Evolutionary conservation across 2,329 filamentous ascomycete genomes (phyloP), one percentile per base, ranked within the genome.

Genomic region (Curvularia spicifera): DNA sequence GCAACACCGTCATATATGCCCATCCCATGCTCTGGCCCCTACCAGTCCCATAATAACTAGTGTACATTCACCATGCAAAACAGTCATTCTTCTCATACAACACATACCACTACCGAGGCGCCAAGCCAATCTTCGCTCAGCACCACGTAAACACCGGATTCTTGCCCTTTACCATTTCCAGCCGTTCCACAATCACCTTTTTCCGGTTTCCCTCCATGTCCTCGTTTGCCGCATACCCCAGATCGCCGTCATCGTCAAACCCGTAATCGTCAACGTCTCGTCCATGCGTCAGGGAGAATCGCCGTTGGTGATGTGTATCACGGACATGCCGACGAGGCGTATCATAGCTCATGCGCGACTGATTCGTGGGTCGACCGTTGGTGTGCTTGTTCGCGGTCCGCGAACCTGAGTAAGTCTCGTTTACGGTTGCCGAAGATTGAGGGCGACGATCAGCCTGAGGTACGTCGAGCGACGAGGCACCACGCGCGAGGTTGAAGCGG

Each of bases 131-230:
- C 13, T 26, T 26, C 43, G 26, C 31, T 77, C 67, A 98, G 82
- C 95, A 99, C 91, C 95, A 99, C 44, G 91, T 97, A 78, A 99
- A 99, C 31, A 99, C 93, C 1, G 95, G 95, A 74, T 96, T 96
- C 75, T 90, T 90, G 73, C 89, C 91, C 83, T 98, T 98, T 61
- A 99, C 95, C 59, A 94, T 91, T 82, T 99, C 95, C 57, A 99
- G 80, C 63, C 95, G 84, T 82, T 99, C 95, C 47, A 99, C 93
- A 81, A 99, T 98, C 47, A 99, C 95, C 78, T 95, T 96, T 69
- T 93, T 86, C 75, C 90, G 88, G 71, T 93, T 91, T 12, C 91
- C 91, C 78, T 98, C 95, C 86, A 96, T 92, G 26, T 92, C 95
- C 75, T 94, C 91, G 0, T 95, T 95, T 0, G 93, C 94, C 10